phyloP scores from a whole-genome alignment of 805 yeast species.

The Wickerhamomyces bisporus region DNA sequence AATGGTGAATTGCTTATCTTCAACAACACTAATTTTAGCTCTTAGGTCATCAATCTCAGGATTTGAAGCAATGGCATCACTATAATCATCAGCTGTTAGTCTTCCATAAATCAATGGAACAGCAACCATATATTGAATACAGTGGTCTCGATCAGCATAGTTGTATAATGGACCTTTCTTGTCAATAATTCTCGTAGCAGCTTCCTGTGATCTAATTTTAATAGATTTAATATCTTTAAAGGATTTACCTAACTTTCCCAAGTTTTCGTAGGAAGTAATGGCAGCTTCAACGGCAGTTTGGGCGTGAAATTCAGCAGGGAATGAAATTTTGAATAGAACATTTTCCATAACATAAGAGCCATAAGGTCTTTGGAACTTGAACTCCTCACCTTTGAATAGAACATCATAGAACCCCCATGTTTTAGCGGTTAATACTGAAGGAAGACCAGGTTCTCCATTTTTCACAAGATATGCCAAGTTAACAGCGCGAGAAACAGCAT shows the following conservation, averaged over 20 bases:
- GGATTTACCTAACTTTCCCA: constrained; percentile 37
- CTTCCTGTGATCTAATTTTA: constrained; percentile 53
- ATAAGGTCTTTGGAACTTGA: constrained; percentile 48
- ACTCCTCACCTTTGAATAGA: constrained; percentile 46
- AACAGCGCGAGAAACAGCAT: constrained; percentile 55
- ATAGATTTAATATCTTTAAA: constrained; percentile 44
- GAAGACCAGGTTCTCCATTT: constrained; percentile 51
- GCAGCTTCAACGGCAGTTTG: constrained; percentile 63
- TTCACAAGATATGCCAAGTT: constrained; percentile 48
- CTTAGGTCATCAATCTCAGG: constrained; percentile 49
- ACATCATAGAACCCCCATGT: constrained; percentile 65
- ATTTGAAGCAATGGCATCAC: constrained; percentile 44
- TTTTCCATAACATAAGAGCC: constrained; percentile 62
- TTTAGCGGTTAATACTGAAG: constrained; percentile 50
- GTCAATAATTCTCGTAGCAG: constrained; percentile 56
- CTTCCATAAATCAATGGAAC: constrained; percentile 50
- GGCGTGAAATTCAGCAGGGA: constrained; percentile 63
- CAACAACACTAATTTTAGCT: constrained; percentile 48
- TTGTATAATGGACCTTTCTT: constrained; percentile 55
- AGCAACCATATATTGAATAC: constrained; percentile 61
- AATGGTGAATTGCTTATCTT: constrained; percentile 40
- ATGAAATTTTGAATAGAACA: constrained; percentile 54
- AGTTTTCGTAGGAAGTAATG: constrained; percentile 34
- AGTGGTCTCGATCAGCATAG: constrained; percentile 62
- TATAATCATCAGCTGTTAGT: constrained; percentile 53